phyloP scores from a whole-genome alignment of 75 land plant genomes.

The Selaginella tamariscina region DNA sequence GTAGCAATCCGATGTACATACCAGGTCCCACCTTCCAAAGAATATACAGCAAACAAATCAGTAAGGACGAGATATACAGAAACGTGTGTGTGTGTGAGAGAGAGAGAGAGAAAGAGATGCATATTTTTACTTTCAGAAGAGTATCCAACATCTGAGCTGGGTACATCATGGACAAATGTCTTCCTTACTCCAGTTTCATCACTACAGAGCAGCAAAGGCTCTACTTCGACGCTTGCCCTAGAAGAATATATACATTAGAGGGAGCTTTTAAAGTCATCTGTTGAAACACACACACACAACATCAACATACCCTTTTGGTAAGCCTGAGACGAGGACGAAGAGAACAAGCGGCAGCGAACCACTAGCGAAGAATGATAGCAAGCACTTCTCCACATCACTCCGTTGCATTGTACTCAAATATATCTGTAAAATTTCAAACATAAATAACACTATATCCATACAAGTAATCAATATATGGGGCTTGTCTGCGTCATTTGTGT shows the following conservation, averaged over 20 bases:
- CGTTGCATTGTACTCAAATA: constrained; percentile 25
- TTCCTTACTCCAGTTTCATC: constrained; percentile 2
- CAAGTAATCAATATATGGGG: no score
- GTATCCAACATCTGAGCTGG: no score
- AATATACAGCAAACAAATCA: not conserved
- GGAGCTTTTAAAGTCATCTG: not conserved
- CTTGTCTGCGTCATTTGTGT: no score
- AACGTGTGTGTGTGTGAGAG: no score
- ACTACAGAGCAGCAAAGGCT: constrained; percentile 42
- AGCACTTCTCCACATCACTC: constrained; percentile 26
- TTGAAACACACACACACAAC: not conserved
- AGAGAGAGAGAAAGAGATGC: no score
- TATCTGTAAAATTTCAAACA: no score
- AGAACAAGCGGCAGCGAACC: constrained; percentile 20
- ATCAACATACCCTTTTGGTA: constrained; percentile 66
- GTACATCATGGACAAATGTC: constrained; percentile 5
- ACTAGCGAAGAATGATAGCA: constrained; percentile 21
- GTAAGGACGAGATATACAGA: not conserved
- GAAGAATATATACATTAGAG: not conserved
- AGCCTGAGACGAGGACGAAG: constrained; percentile 58
- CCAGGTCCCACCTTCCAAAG: not conserved
- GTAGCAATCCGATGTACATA: constrained; percentile 18
- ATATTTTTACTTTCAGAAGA: no score
- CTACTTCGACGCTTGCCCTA: constrained; percentile 77
- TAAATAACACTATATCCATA: no score